These are phyloP conservation scores for Metarhizium guizhouense DNA, from an alignment of 2,329 filamentous ascomycete species.

Conservation along the genomic window DNA sequence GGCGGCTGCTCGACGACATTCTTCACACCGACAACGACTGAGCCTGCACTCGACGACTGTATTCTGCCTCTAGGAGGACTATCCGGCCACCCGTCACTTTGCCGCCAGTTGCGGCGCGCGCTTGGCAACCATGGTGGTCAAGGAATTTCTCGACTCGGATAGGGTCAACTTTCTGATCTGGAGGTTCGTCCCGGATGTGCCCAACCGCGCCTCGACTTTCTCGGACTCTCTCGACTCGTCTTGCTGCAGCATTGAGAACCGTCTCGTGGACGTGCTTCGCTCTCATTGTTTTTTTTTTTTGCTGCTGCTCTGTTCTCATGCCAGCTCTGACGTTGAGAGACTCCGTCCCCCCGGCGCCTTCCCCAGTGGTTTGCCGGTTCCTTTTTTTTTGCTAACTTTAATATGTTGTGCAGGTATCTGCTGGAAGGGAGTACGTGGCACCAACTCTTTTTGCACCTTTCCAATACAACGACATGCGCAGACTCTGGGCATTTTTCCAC, in stretches of 20 bases:
- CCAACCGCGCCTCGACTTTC: conserved; percentile 16
- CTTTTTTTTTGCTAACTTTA: conserved; percentile 3
- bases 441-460: conserved; percentile 1
- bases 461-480: not conserved
- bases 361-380: conserved; percentile 4
- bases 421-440: conserved; percentile 52
- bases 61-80: not conserved
- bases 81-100: conserved; percentile 16
- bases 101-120: conserved; percentile 24
- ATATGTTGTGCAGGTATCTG: conserved; percentile 37
- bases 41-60: not conserved
- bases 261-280: not conserved
- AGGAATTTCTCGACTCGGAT: conserved; percentile 57
- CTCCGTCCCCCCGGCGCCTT: conserved; percentile 4
- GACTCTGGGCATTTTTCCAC: not conserved
- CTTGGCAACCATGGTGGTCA: conserved; percentile 36
- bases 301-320: conserved; percentile 10
- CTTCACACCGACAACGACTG: conserved; percentile 4
- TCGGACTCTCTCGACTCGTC: conserved; percentile 1
- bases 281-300: conserved; percentile 7
- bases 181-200: conserved; percentile 44
- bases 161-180: conserved; percentile 63
- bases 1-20: conserved; percentile 1
- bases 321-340: conserved; percentile 10
- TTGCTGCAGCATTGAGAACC: not conserved